Evolutionary conservation across 495 filamentous ascomycete species (phyloP), one percentile per base, ranked within the genome.

Genomic region (Achaetomiella virescens): DNA sequence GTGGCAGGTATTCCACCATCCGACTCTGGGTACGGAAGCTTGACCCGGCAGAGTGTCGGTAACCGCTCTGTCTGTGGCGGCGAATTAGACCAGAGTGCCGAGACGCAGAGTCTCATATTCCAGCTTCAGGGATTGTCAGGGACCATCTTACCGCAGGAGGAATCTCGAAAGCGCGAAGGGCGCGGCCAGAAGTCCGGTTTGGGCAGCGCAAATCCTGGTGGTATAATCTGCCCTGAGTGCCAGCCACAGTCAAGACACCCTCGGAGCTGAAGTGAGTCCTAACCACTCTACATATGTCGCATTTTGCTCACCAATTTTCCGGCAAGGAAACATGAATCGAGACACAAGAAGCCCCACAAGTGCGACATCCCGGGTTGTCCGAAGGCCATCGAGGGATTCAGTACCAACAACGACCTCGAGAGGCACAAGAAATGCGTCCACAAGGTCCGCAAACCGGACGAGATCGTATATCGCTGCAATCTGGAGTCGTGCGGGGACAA

Each of bases 271-370:
- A 72, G 76, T 78, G 66, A 50, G 27, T 49, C 17, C 2, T 47
- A 12, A 17, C 20, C 33, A 9, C 6, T 25, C 29, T 21, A 29
- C 43, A 22, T 38, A 27, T 10, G 3, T 35, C n/a, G 21, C 22
- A 54, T 18, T 25, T 15, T 1, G n/a, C 48, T 57, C 48, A 5
- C 33, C 3, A 18, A 46, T 15, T 24, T 12, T 6, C 14, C 36
- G 29, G n/a, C n/a, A 35, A 95, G 91, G 59, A 96, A 96, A 73
- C 91, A 96, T 65, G 72, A 82, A 47, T 81, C 86, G 14, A 81
- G 88, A 52, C 91, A 96, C 70, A 78, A 73, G 11, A 92, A 90
- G 62, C 81, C 84, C 0, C 86, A 81, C 67, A 83, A 75, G 61
- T 96, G 91, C 64, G 68, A 78, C 40, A 70, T 84, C 12, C 63